These are phyloP conservation scores for Beauveria sp. DNA, from an alignment of 2,329 filamentous ascomycete genomes.

Conservation along the genomic window DNA sequence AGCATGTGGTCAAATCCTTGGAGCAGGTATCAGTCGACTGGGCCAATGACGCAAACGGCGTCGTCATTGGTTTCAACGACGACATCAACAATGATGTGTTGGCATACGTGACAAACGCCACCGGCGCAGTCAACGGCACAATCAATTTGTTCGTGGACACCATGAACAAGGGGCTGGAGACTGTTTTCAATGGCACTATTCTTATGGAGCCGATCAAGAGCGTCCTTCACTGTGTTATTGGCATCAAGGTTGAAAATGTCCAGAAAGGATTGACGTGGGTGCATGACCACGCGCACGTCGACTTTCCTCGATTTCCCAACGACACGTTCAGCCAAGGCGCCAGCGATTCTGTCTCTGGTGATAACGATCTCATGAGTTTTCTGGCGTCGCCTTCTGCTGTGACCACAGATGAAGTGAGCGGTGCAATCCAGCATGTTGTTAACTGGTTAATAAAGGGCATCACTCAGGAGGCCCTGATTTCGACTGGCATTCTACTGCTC, in stretches of 20 bases:
- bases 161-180: conserved; percentile 66
- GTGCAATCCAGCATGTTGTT: conserved; percentile 64
- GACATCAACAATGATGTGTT: conserved; percentile 81
- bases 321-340: conserved; percentile 81
- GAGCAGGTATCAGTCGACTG: conserved; percentile 67
- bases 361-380: conserved; percentile 59
- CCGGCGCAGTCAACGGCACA: conserved; percentile 74
- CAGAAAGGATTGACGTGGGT: conserved; percentile 93
- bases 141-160: conserved; percentile 74
- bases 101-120: conserved; percentile 80
- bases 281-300: conserved; percentile 73
- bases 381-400: conserved; percentile 67
- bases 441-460: conserved; percentile 60
- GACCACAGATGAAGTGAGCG: conserved; percentile 74
- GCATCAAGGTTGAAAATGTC: conserved; percentile 76
- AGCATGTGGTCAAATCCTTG: conserved; percentile 65
- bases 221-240: conserved; percentile 79
- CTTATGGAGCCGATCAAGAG: conserved; percentile 71
- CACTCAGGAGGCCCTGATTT: conserved; percentile 71
- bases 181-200: conserved; percentile 73
- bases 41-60: conserved; percentile 68
- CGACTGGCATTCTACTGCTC: conserved; percentile 62
- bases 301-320: conserved; percentile 69
- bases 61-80: conserved; percentile 61
- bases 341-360: conserved; percentile 48